Evolutionary conservation across 192 early-diverging fungal species (phyloP), one percentile per base, ranked within the genome.

Genomic region (Endogone sp.): DNA sequence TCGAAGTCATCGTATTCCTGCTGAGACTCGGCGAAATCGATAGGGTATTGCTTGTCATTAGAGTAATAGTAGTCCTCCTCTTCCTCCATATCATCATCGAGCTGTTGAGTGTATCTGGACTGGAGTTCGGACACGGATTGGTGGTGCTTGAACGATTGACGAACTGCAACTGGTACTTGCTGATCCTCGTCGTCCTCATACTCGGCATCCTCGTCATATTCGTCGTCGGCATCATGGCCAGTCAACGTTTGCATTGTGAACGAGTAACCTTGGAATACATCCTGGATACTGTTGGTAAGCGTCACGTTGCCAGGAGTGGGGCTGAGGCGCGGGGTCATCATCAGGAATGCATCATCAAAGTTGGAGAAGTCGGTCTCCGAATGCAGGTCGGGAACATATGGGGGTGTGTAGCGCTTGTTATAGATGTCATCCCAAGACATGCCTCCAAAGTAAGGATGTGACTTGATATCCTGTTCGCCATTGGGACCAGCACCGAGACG

Each of bases 391-490:
- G 94, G 94, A 11, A 85, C 75, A 61, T 88, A 95, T 0, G 89
- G 86, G 10, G 92, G 87, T 3, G 78, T 55, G 20, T 89, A 73
- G 56, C 81, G 72, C 28, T 85, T 76, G 20, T 88, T 62, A 30
- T 87, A 73, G 28, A 93, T 86, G 25, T 85, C 80, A 22, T 91
- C 85, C 92, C 92, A 96, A 68, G 91, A 81, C 24, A 94, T 80
- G 22, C 69, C 72, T 27, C 72, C 70, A 72, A 96, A 96, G 65
- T 89, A 95, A 1, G 85, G 81, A 71, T 95, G 93, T 16, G 64
- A 32, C 65, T 91, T 92, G 58, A 96, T 88, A 8, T 92, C 85
- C 3, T 73, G 73, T 0, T 80, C 80, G 29, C 92, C 93, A 16
- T 58, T 60, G 23, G 66, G 61, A 3, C 89, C 84, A 20, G 72